Evolutionary conservation across 1,139 yeast genomes (phyloP), one percentile per base, ranked within the genome.

Genomic region (Arxiozyma slooffiae): DNA sequence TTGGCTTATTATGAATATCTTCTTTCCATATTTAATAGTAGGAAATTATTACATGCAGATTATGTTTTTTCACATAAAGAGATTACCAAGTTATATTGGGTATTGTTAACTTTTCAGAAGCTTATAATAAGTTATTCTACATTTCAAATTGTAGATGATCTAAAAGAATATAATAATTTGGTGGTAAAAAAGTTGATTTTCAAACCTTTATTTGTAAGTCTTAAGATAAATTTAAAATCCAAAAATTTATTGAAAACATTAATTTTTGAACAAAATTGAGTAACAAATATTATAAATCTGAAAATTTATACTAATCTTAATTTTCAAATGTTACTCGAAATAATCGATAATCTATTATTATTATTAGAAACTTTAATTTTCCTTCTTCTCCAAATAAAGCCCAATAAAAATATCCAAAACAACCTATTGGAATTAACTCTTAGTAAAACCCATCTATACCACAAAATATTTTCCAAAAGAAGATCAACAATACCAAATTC

Each of bases 111-210:
- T 38, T 36, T 48, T 22, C 48, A 50, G 20, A 8, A 40, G 8
- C 18, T 50, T 7, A 23, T 47, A 4, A n/a, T 50, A 4, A 47
- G 50, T 30, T 39, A 38, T 20, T n/a, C 30, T 17, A 24, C 40
- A 22, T 50, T 47, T 30, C 36, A 37, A 14, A 36, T 46, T 21
- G 21, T n/a, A 8, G 38, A 23, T 6, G 21, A 49, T 40, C 11
- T 24, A 6, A 38, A 41, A 34, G 21, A 23, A 6, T 45, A 24
- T 45, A 22, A 44, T 34, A 8, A 24, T 18, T 26, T 45, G 17
- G 36, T 38, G 3, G 38, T 41, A 36, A 52, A 38, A 44, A 46
- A 47, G 47, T 34, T 39, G 30, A 38, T 42, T 34, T 42, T 42
- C 6, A 18, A 24, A 42, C 38, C 39, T 18, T 9, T 42, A 5